Evolutionary conservation across 805 yeast genomes (phyloP).

Genomic region (Wickerhamomyces pijperi): DNA sequence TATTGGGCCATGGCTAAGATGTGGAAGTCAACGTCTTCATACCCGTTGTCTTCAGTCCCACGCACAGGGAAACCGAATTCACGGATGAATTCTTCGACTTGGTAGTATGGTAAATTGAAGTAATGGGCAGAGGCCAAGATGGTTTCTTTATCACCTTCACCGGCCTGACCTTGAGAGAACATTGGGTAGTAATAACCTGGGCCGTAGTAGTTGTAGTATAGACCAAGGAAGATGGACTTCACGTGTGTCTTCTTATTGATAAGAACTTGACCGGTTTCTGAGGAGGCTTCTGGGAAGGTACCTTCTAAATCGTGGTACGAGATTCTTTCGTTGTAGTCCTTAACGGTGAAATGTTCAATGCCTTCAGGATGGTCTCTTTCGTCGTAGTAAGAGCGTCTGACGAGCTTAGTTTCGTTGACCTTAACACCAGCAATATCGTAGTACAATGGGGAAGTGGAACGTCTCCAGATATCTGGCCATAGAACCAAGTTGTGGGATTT

Average conservation of each 20-base stretch:
- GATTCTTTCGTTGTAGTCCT: constrained; percentile 21
- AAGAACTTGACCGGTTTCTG: constrained; percentile 60
- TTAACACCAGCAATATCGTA: constrained; percentile 43
- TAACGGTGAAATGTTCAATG: constrained; percentile 7
- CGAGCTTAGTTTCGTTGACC: constrained; percentile 21
- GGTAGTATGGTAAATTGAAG: constrained; percentile 36
- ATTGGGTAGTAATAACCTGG: constrained; percentile 49
- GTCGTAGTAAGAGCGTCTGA: constrained; percentile 18
- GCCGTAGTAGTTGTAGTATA: constrained; percentile 59
- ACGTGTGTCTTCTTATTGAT: constrained; percentile 49
- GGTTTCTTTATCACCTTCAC: constrained; percentile 81
- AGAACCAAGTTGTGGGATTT: constrained; percentile 32
- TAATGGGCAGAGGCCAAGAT: constrained; percentile 59
- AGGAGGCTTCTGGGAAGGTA: constrained; percentile 55
- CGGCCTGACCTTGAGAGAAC: constrained; percentile 50
- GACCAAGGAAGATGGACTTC: constrained; percentile 42
- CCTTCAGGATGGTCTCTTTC: constrained; percentile 21
- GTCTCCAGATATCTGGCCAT: constrained; percentile 68
- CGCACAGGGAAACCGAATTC: constrained; percentile 35
- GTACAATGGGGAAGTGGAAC: constrained; percentile 51
- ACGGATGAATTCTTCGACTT: constrained; percentile 37
- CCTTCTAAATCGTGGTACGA: constrained; percentile 59
- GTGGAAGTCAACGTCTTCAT: constrained; percentile 23
- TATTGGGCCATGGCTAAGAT: constrained; percentile 51
- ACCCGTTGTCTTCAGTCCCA: constrained; percentile 2